A percentile compares a stretch with the other conserved stretches of the same genome.
Evolutionary conservation across 495 filamentous ascomycete species (phyloP).

Genomic region (Neurospora sp.): DNA sequence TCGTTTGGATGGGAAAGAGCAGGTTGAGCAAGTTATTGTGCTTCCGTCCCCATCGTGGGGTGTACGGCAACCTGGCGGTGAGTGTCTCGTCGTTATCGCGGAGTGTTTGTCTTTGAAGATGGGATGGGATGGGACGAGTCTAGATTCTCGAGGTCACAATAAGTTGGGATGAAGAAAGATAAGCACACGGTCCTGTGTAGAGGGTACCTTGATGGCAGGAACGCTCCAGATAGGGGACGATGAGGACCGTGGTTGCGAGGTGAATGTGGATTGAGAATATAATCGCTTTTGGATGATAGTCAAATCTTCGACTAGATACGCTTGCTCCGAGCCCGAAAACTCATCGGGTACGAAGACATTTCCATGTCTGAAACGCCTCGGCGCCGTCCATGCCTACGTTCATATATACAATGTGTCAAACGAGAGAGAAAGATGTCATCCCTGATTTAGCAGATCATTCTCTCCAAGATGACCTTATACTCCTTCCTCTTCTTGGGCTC

Average conservation of each 20-base stretch:
- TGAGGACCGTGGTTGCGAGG: background rate
- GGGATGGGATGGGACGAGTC: background rate
- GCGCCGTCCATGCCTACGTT: background rate
- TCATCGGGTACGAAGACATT: background rate
- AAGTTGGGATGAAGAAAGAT: background rate
- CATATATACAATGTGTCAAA: background rate
- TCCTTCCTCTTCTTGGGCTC: slow-evolving; percentile 67
- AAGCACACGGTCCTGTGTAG: background rate
- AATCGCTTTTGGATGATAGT: background rate
- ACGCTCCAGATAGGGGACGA: background rate
- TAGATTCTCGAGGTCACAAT: background rate
- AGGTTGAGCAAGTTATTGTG: background rate
- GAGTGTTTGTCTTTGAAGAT: too few relatives aligned
- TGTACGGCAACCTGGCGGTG: background rate
- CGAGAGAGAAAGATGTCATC: background rate
- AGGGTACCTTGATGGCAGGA: background rate
- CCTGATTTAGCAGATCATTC: slow-evolving; percentile 44
- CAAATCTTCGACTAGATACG: background rate
- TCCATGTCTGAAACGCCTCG: background rate
- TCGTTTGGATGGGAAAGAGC: background rate
- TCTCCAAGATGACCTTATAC: slow-evolving; percentile 73
- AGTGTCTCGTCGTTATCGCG: background rate
- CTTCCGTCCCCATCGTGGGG: background rate
- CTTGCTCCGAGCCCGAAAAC: background rate
- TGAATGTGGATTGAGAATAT: background rate